phyloP scores from a whole-genome alignment of 768 basidiomycete genomes.

The Sporobolomyces phaffii region DNA sequence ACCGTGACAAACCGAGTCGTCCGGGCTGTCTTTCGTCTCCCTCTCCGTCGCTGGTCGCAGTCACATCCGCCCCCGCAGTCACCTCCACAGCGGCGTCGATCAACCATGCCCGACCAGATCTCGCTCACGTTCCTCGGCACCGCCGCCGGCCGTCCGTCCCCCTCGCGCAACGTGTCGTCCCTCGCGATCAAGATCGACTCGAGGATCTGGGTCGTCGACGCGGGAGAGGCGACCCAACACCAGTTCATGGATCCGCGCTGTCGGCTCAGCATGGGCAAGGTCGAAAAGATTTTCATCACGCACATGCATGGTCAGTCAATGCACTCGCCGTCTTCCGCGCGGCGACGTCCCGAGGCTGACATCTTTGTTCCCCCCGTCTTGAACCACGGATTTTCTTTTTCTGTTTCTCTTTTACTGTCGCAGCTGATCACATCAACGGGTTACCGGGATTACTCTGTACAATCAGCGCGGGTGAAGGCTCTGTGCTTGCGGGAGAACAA shows the following conservation, averaged over 20 bases:
- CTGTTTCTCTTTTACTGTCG: background rate
- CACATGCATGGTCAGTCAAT: slow-evolving; percentile 86
- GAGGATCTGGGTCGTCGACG: slow-evolving; percentile 40
- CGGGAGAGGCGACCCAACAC: slow-evolving; percentile 41
- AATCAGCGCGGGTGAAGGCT: slow-evolving; percentile 32
- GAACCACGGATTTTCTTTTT: no score
- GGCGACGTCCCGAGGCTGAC: background rate
- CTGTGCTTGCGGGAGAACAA: background rate
- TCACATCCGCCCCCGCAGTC: no score
- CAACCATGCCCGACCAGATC: slow-evolving; percentile 23
- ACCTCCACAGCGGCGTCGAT: background rate
- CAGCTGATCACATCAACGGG: slow-evolving; percentile 37
- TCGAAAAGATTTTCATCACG: slow-evolving; percentile 71
- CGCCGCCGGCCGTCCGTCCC: slow-evolving; percentile 34
- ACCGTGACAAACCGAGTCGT: no score
- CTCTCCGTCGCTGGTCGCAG: background rate
- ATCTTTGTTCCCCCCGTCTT: background rate
- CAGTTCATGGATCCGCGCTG: slow-evolving; percentile 33
- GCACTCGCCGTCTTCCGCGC: slow-evolving; percentile 61
- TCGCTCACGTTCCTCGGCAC: slow-evolving; percentile 41
- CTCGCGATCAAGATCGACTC: slow-evolving; percentile 38
- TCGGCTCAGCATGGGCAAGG: slow-evolving; percentile 57
- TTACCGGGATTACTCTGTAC: slow-evolving; percentile 26
- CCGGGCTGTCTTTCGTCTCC: background rate
- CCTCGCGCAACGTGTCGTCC: slow-evolving; percentile 37